Evolutionary conservation across 495 filamentous ascomycete species (phyloP).

Genomic region (Beverwykella pulmonaria): DNA sequence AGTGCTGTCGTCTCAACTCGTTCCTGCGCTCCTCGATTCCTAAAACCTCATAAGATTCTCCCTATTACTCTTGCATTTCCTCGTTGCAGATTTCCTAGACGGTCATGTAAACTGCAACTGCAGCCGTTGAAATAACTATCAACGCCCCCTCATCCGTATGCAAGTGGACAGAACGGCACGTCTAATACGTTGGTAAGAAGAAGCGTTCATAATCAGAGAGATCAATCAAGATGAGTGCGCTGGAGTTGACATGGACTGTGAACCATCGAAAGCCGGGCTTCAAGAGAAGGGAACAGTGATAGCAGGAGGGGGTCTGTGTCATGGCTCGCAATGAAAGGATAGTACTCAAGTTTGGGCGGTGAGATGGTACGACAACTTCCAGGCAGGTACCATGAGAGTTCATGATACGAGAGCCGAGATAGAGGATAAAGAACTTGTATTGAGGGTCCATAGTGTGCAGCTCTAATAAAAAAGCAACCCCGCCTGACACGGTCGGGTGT

Average conservation of each 20-base stretch:
- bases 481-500: constrained; percentile 15
- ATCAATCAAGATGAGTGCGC: not conserved
- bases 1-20: not conserved
- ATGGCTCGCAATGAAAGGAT: not conserved
- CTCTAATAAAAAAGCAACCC: constrained; percentile 8
- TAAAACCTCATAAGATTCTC: not conserved
- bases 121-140: not conserved
- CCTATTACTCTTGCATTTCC: not conserved
- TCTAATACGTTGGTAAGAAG: not conserved
- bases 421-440: constrained; percentile 1
- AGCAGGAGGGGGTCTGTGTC: too few species aligned
- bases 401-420: not conserved
- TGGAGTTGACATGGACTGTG: not conserved
- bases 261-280: not conserved
- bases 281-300: not conserved
- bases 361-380: constrained; percentile 10
- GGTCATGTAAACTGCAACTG: not conserved
- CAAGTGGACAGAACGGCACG: too few species aligned
- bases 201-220: too few species aligned
- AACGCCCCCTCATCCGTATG: too few species aligned
- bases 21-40: not conserved
- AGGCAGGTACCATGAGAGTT: constrained; percentile 13
- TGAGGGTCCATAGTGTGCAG: constrained; percentile 15
- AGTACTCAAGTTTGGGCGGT: constrained; percentile 14
- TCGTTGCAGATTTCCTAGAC: not conserved